These are phyloP conservation scores for Solanum aculeatissimum DNA, from an alignment of 305 asterid species.

Conservation along the genomic window DNA sequence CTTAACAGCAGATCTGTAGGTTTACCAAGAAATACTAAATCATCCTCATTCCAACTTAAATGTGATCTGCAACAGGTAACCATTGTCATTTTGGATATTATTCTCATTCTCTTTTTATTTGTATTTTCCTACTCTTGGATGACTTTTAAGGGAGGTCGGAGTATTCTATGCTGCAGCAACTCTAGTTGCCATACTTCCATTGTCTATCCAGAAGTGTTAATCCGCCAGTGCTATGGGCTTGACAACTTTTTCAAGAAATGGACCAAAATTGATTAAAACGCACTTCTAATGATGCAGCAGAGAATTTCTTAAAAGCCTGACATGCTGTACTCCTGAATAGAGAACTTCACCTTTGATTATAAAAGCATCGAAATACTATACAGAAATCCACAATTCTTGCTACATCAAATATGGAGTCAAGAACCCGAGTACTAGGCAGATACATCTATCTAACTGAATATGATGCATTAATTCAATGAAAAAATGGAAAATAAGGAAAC, in stretches of 20 bases:
- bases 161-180: background rate
- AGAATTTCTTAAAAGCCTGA: background rate
- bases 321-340: background rate
- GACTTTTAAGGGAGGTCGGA: background rate
- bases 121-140: background rate
- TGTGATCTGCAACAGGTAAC: background rate
- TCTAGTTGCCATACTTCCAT: background rate
- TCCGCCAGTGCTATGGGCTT: background rate
- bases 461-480: background rate
- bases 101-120: background rate
- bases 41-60: background rate
- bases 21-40: background rate
- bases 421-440: background rate
- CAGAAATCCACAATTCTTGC: background rate
- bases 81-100: background rate
- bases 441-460: background rate
- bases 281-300: background rate
- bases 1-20: background rate
- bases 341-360: background rate
- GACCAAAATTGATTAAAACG: background rate
- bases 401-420: background rate
- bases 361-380: background rate
- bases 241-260: background rate
- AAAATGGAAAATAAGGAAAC: background rate
- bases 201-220: background rate